These are phyloP conservation scores for Mycena sp. DNA, from an alignment of 1,284 basidiomycete genomes.

Conservation along the genomic window DNA sequence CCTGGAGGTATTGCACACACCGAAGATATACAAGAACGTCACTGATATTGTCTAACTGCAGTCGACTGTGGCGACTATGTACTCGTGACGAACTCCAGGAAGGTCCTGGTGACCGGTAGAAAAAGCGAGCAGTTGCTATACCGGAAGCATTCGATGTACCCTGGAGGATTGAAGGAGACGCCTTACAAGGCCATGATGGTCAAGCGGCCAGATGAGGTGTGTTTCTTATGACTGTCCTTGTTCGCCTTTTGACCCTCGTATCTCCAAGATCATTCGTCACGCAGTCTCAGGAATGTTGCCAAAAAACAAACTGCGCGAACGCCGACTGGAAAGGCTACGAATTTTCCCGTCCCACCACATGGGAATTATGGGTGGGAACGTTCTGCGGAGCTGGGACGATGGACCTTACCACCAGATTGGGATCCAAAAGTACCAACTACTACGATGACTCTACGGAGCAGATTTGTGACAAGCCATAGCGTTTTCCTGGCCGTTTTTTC, in stretches of 20 bases:
- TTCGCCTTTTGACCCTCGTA: constrained; percentile 13
- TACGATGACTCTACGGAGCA: constrained; percentile 44
- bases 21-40: not conserved
- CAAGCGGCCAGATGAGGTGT: constrained; percentile 91
- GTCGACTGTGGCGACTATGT: constrained; percentile 99
- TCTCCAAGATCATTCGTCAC: constrained; percentile 85
- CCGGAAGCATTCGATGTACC: constrained; percentile 91
- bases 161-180: constrained; percentile 93
- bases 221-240: constrained; percentile 39
- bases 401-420: constrained; percentile 66
- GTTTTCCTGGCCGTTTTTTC: too few relatives aligned
- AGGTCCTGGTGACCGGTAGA: constrained; percentile 89
- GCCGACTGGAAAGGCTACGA: constrained; percentile 84
- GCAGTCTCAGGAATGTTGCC: constrained; percentile 97
- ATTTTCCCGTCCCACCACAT: constrained; percentile 84
- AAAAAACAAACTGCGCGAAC: constrained; percentile 92
- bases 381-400: constrained; percentile 81
- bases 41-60: constrained; percentile 40
- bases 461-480: constrained; percentile 4
- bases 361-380: constrained; percentile 73
- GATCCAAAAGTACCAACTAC: constrained; percentile 54
- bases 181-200: constrained; percentile 85
- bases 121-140: constrained; percentile 92
- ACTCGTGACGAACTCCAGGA: constrained; percentile 90
- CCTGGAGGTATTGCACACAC: constrained; percentile 68